These are phyloP conservation scores for Dianthus caryophyllus DNA, from an alignment of 148 eudicot genomes.

Conservation along the genomic window DNA sequence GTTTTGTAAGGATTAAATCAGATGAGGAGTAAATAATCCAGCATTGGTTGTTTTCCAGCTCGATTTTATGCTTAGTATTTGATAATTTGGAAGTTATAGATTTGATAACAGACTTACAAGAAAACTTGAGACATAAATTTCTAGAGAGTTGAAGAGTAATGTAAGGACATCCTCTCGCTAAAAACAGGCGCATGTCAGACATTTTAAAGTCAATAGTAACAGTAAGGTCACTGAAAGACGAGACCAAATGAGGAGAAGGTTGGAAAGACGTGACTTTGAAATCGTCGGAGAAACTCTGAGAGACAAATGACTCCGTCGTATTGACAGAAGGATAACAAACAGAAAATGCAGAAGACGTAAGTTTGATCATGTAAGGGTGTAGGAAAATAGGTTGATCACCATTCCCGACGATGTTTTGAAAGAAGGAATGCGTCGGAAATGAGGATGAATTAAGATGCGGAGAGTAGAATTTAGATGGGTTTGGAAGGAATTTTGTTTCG, in stretches of 20 bases:
- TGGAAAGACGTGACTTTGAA: not conserved
- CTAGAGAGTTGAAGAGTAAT: conserved; percentile 12
- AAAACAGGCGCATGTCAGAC: not conserved
- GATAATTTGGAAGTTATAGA: not conserved
- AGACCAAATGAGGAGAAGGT: not conserved
- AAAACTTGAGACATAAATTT: not conserved
- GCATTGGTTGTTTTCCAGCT: conserved; percentile 10
- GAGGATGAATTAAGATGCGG: not conserved
- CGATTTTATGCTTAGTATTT: conserved; percentile 13
- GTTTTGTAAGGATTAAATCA: not conserved
- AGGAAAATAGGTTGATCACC: conserved; percentile 11
- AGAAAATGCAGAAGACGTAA: conserved; percentile 10
- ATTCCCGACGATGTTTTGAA: conserved; percentile 2
- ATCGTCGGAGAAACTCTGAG: conserved; percentile 5
- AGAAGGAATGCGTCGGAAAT: conserved; percentile 9
- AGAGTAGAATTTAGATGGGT: conserved; percentile 14
- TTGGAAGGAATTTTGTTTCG: not conserved
- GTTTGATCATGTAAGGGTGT: conserved; percentile 20
- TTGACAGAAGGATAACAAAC: conserved; percentile 5
- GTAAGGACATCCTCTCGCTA: conserved; percentile 23
- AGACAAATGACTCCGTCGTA: not conserved
- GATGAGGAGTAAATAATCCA: conserved; percentile 25
- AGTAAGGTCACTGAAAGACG: conserved; percentile 16
- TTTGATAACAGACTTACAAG: not conserved
- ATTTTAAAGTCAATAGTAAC: conserved; percentile 4